Evolutionary conservation across 1,284 basidiomycete species (phyloP).

Genomic region (Sutorius eximius): DNA sequence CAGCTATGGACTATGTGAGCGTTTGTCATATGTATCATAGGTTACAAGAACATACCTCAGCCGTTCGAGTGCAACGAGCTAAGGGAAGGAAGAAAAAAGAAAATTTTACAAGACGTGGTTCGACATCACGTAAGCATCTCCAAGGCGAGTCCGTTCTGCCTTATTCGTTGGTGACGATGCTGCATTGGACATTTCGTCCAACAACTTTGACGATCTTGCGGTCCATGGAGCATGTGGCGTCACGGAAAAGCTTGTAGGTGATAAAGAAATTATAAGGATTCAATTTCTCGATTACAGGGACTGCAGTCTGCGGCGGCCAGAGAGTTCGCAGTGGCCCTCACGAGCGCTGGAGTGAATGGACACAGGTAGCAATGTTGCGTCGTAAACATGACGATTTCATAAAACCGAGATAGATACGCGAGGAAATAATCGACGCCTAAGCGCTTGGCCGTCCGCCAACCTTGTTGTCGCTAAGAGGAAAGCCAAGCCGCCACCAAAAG

Average conservation of each 20-base stretch:
- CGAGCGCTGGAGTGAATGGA: conserved; percentile 15
- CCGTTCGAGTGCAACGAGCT: no score
- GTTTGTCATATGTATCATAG: no score
- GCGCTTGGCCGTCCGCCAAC: conserved; percentile 91
- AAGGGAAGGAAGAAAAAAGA: no score
- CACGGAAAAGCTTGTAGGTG: conserved; percentile 88
- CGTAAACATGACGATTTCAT: conserved; percentile 96
- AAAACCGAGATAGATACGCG: conserved; percentile 95
- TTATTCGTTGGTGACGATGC: no score
- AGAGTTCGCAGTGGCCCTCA: background rate
- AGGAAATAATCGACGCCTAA: conserved; percentile 98
- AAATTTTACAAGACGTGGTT: no score
- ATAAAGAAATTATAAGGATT: conserved; percentile 93
- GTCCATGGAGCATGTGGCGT: conserved; percentile 79
- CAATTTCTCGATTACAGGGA: conserved; percentile 90
- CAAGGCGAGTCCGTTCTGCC: no score
- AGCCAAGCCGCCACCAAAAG: background rate
- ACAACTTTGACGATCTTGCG: conserved; percentile 85
- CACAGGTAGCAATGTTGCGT: conserved; percentile 86
- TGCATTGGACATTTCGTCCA: no score
- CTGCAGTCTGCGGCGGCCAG: conserved; percentile 65
- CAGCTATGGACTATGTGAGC: no score
- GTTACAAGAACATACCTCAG: no score
- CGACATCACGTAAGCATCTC: no score
- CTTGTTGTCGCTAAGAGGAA: conserved; percentile 66